Conservation (phyloP, 768 basidiomycete species). For the Leccinum olivaceopallidum region DNA sequence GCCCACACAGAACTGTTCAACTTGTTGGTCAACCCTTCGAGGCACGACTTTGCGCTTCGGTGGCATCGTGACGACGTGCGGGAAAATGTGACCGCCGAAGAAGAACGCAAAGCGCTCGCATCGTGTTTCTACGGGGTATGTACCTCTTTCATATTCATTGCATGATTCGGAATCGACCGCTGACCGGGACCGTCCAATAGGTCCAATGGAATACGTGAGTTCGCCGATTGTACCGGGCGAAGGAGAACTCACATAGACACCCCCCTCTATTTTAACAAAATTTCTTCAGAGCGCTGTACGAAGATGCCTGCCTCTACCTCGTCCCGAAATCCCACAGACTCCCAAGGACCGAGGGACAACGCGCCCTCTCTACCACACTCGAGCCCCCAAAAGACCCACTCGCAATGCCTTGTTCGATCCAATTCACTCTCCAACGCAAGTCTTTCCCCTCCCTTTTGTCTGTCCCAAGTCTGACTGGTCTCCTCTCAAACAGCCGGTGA, state of each 20-base stretch:
- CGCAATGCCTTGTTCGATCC: conserved; percentile 69
- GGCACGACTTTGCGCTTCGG: conserved; percentile 66
- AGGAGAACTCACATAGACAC: background rate
- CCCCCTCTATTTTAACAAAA: too few species aligned
- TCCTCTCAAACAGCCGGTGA: conserved; percentile 53
- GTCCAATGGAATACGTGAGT: conserved; percentile 83
- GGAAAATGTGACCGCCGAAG: conserved; percentile 55
- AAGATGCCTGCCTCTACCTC: conserved; percentile 67
- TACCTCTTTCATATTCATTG: background rate
- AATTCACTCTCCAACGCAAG: conserved; percentile 55
- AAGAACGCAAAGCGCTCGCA: conserved; percentile 57
- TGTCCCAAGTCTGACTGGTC: background rate
- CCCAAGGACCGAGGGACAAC: conserved; percentile 58
- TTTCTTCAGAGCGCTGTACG: conserved; percentile 57
- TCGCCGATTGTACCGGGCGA: background rate
- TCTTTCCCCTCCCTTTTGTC: background rate
- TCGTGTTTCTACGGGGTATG: conserved; percentile 66
- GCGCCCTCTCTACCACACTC: conserved; percentile 49
- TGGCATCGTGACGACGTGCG: conserved; percentile 82
- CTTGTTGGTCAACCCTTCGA: conserved; percentile 65
- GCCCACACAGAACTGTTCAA: conserved; percentile 62
- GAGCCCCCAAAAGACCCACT: conserved; percentile 57
- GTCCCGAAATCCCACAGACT: conserved; percentile 67
- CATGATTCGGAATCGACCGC: background rate
- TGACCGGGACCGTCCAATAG: conserved; percentile 32